Percentiles rank a stretch among this genome's conserved stretches.
Evolutionary conservation across 2,329 filamentous ascomycete genomes (phyloP).

Genomic region (Endothia cerciana): DNA sequence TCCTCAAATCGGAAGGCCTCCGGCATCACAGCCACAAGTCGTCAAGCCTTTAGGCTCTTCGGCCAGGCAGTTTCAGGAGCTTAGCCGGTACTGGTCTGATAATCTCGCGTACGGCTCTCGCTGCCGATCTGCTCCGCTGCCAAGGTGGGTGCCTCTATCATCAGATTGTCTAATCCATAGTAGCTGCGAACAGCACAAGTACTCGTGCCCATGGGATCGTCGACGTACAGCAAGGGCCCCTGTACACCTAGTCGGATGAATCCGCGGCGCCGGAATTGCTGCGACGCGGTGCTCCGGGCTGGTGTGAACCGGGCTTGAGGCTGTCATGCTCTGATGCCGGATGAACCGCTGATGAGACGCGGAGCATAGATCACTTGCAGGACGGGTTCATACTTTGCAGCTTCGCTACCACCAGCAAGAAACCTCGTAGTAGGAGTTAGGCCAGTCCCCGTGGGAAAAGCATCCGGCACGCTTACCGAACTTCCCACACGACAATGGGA

Average conservation of each 20-base stretch:
- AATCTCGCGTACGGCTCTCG: conserved; percentile 17
- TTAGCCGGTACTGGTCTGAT: not conserved
- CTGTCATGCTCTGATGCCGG: conserved; percentile 1
- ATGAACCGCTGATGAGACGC: not conserved
- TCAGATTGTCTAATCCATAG: too few relatives aligned
- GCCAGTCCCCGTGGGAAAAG: not conserved
- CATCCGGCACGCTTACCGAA: not conserved
- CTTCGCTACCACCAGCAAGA: not conserved
- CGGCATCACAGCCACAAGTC: conserved; percentile 1
- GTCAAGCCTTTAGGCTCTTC: conserved; percentile 6
- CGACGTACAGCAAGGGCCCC: not conserved
- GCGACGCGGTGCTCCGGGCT: too few relatives aligned
- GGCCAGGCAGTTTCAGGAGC: not conserved
- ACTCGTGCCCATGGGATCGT: not conserved
- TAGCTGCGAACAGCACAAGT: too few relatives aligned
- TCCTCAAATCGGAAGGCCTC: conserved; percentile 10
- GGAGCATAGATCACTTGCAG: not conserved
- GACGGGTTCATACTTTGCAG: not conserved
- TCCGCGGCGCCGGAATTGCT: not conserved
- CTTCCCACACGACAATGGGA: not conserved
- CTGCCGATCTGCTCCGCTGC: conserved; percentile 1
- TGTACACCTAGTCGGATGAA: not conserved
- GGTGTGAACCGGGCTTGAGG: not conserved
- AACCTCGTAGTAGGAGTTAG: not conserved
- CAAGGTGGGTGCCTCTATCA: not conserved